Base-by-base conservation (phyloP, 2,329 filamentous ascomycete species). In the Botrytis paeoniae region DNA sequence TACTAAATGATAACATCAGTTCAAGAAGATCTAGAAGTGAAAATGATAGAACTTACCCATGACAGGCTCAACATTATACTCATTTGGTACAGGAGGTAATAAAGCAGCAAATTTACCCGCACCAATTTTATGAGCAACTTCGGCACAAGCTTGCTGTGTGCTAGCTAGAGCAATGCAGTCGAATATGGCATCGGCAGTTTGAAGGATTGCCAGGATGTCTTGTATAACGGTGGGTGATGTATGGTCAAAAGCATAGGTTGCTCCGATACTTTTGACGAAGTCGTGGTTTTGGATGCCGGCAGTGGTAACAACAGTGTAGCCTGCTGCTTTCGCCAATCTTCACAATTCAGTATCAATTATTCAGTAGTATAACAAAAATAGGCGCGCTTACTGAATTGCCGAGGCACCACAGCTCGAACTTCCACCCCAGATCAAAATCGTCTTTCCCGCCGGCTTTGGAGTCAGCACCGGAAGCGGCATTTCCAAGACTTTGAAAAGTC, bases 181-280 rank as follows among this genome's bases (percentile, higher is more conserved):
- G 4, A 83, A 75, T 6, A 78, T 68, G 10, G 73, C 20, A 37
- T 76, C 76, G 8, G 69, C 74, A 12, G 14, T 22, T 63, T 73
- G 71, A 18, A 78, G 60, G 3, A 76, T n/a, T n/a, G 66, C 71
- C 16, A 74, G 22, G 12, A 79, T 73, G 4, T 78, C 62, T 4
- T 74, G 51, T 6, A 77, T 63, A n/a, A 77, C 72, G 3, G 65
- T 70, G 29, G 73, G 64, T 22, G 70, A 78, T 59, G 78, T 75
- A 75, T 88, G 85, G 78, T 88, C 85, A 75, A 87, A 86, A 8
- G 80, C 81, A 7, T 79, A 77, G 8, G 80, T 81, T 1, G 86
- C 86, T 1, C 86, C 86, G 45, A 80, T 82, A 0, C 72, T 73
- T 51, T 81, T 79, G n/a, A 82, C 83, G 1, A 85, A 80, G 3